Base-by-base conservation (phyloP, 768 basidiomycete genomes). In the Lentinula guzmanii region DNA sequence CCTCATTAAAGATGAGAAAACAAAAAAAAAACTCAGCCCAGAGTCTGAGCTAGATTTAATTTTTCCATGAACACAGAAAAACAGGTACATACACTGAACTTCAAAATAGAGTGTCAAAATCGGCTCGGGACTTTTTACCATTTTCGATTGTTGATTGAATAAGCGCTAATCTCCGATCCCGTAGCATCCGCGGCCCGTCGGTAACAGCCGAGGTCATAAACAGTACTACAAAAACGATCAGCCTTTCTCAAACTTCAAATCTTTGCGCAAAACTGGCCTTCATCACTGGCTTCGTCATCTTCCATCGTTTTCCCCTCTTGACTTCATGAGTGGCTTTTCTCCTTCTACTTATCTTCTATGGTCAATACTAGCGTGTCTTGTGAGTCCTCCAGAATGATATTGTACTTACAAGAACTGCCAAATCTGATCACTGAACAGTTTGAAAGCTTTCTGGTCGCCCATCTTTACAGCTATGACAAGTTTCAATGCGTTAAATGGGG, bases 391-490 rank as follows among this genome's bases (percentile, higher is more conserved):
- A 42, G n/a, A 79, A 82, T 62, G 70, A 76, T 33, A 89, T 82
- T 64, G 75, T 86, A 33, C 66, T 82, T 43, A 83, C 81, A 13
- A 31, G 1, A n/a, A 41, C 58, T 61, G 34, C 65, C 53, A 43
- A 48, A 58, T 51, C 7, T 15, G 24, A 33, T 15, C 18, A 7
- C 9, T 50, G 10, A 18, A n/a, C 64, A 89, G 90, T 91, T 91
- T 68, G 78, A 84, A 60, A 66, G 74, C 50, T 90, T 90, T 70
- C 79, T 91, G 60, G 67, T 89, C 52, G 76, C 82, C 66, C 91
- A 93, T 70, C 80, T 93, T n/a, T 93, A 89, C 88, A 77, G 75
- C 64, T 93, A 91, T 67, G 91, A 93, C 74, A 79, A 74, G 62
- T 89, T 91, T 72, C 79, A 85, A 63, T 91, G 91, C 72, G 72